phyloP scores from a whole-genome alignment of 352 stramenopile genomes.

The Pythium scleroteichum region DNA sequence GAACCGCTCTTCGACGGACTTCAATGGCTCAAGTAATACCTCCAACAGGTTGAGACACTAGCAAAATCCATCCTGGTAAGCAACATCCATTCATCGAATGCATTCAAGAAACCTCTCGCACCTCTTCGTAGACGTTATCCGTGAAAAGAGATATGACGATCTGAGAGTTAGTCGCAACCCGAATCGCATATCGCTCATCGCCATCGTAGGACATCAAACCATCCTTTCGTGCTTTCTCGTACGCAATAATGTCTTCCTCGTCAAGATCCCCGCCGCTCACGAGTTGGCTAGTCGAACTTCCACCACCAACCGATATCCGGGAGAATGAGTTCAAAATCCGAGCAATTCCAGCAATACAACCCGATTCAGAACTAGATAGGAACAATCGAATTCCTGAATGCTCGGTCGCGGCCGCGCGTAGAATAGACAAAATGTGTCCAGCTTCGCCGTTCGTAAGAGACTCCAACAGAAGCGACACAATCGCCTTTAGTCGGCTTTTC shows the following conservation, averaged over 20 bases:
- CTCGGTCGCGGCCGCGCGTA: not conserved
- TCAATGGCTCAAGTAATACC: constrained; percentile 3
- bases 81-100: no score
- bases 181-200: constrained; percentile 6
- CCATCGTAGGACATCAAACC: not conserved
- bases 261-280: not conserved
- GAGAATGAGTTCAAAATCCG: constrained; percentile 16
- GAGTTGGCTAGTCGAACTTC: not conserved
- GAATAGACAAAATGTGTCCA: constrained; percentile 1
- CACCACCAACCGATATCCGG: constrained; percentile 1
- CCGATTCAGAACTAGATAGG: constrained; percentile 5
- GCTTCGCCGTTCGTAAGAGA: constrained; percentile 20
- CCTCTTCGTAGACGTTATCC: constrained; percentile 28
- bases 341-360: constrained; percentile 7
- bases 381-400: constrained; percentile 18
- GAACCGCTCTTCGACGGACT: constrained; percentile 13
- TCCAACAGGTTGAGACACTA: constrained; percentile 14
- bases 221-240: not conserved
- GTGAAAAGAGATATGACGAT: constrained; percentile 15
- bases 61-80: not conserved
- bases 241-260: not conserved
- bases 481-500: constrained; percentile 9
- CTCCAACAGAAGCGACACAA: constrained; percentile 11
- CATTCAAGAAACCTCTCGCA: not conserved
- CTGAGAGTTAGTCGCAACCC: constrained; percentile 3